Base-by-base conservation (phyloP, 257 asterid genomes). In the Solanum etuberosum region DNA sequence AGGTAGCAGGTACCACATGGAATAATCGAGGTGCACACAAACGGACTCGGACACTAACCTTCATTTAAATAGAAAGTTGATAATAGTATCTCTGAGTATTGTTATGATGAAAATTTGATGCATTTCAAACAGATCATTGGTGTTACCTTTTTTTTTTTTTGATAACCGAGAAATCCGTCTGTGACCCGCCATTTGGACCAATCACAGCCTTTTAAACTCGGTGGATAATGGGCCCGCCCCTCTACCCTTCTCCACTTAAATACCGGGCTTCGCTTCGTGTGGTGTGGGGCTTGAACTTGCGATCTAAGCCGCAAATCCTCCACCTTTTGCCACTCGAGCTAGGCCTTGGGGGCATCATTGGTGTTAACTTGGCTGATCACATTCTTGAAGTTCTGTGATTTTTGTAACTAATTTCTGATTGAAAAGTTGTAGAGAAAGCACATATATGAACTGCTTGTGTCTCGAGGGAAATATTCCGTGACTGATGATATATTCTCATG, bases 231-330 rank as follows among this genome's bases (percentile, higher is more conserved):
- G 20, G 1, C 1, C 57, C 20, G 57, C 20, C 20, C 54, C 57
- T 46, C 20, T 46, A 46, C 57, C 57, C 57, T 14, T 46, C 2
- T 46, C 57, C 57, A 46, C 57, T 48, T 14, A 15, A 48, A 48
- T 48, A 48, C 3, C 0, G 0, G 57, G 0, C 3, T 15, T 5
- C 8, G 21, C 57, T 48, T 48, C 15, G 21, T 0, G 7, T 48
- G 0, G 3, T 48, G 57, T 48, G 57, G 57, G 3, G 21, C 21
- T 5, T 48, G 51, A 48, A 15, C 7, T 1, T 48, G 21, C 21
- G 0, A 2, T 8, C 7, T 48, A 48, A 48, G 57, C 7, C 0
- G 7, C 57, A 48, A 15, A 48, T 48, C 21, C 57, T 48, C 57
- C 57, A 48, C 8, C 57, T 48, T 48, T 48, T 48, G 57, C 57